Base-by-base conservation (phyloP, 768 basidiomycete species). In the Naganishia antarctica region DNA sequence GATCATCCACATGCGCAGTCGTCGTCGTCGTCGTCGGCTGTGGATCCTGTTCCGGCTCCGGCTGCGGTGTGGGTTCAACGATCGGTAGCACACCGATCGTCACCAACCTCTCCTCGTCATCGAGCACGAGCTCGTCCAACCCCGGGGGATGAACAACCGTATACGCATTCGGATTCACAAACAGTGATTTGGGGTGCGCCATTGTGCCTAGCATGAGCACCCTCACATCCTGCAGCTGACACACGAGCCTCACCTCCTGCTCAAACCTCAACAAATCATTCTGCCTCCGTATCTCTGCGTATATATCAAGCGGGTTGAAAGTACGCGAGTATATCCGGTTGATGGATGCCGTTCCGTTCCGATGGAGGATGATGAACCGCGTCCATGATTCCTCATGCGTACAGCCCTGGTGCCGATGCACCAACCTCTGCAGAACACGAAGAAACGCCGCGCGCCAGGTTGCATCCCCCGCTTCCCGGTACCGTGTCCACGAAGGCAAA, bases 341-440 rank as follows among this genome's bases (percentile, higher is more conserved):
- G 34, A 76, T 68, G 43, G 70, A 70, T 6, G 70, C 72, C 2
- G 71, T 69, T 12, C 74, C 74, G 63, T 74, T 74, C 7, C 75
- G 67, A 50, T 76, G 72, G 1, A 76, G 49, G 3, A 74, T 75
- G 7, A 76, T 34, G 51, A 73, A 76, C 23, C 72, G 69, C 3
- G 75, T 76, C 75, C 75, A 76, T 5, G 71, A 66, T 61, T 76
- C 75, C 43, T 76, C 74, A 50, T 76, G 75, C 12, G 73, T 73
- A 51, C 75, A 76, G 0, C 73, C 72, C 9, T 67, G 40, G 32
- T 66, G 58, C 8, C 75, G 68, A 64, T 76, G 75, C 41, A 73
- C 74, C 48, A 76, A 37, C 13, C 70, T 59, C 11, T 70, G 66
- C 6, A 76, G 61, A n/a, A 58, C 50, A 13, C 72, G 69, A 37